phyloP scores from a whole-genome alignment of 345 rosid genomes.

The Camelina sativa region DNA sequence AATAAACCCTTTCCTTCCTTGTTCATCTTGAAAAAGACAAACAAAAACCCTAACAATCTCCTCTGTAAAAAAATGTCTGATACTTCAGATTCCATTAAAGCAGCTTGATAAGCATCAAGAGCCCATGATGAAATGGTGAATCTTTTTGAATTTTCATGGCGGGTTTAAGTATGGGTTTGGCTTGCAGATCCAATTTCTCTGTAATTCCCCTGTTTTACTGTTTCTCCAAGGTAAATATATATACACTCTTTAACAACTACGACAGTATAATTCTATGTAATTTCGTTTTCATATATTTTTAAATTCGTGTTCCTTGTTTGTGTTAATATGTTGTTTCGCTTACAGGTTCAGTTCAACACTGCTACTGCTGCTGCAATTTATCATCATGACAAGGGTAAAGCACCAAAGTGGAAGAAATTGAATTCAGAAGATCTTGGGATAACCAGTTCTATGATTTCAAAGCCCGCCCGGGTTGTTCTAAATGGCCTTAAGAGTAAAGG shows the following conservation, averaged over 20 bases:
- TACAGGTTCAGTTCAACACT: constrained; percentile 45
- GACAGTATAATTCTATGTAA: not conserved
- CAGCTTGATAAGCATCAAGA: constrained; percentile 29
- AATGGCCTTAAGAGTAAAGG: constrained; percentile 61
- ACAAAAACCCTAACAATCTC: constrained; percentile 41
- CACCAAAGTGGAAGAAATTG: constrained; percentile 52
- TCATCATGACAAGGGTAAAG: constrained; percentile 29
- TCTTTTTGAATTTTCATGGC: constrained; percentile 45
- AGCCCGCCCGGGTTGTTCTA: constrained; percentile 51
- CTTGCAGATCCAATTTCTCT: constrained; percentile 50
- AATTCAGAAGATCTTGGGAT: constrained; percentile 57
- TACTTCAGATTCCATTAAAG: not conserved
- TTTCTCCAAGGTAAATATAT: constrained; percentile 48
- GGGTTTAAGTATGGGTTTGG: constrained; percentile 48
- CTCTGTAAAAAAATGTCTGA: constrained; percentile 2
- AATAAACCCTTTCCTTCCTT: constrained; percentile 22
- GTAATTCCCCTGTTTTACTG: constrained; percentile 48
- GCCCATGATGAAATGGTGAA: constrained; percentile 45
- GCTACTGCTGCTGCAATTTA: constrained; percentile 44
- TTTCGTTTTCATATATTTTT: not conserved
- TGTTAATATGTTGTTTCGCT: not conserved
- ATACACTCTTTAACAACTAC: no score
- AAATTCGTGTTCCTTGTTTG: not conserved
- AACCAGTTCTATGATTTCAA: constrained; percentile 48
- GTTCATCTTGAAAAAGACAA: constrained; percentile 3